Conservation (phyloP, 306 rosid species). For the Senna siamea region DNA sequence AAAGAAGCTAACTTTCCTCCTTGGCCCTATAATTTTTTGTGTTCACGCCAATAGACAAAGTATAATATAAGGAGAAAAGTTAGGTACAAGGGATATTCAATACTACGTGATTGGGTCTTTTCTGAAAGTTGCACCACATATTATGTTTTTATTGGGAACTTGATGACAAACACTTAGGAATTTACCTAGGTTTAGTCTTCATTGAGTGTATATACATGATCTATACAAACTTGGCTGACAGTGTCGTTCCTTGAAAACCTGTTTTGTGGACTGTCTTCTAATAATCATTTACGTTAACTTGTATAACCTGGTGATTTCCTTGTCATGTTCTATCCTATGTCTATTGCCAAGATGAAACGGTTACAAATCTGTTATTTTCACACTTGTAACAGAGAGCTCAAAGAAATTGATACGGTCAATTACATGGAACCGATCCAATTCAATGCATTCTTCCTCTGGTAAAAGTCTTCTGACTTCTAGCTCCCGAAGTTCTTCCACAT, state of each 20-base stretch:
- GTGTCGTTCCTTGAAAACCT: not conserved
- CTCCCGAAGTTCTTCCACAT: slow-evolving; percentile 1
- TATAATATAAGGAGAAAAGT: no score
- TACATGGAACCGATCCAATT: slow-evolving; percentile 15
- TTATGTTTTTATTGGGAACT: no score
- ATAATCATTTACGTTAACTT: no score
- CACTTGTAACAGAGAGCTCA: slow-evolving; percentile 3
- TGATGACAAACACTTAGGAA: no score
- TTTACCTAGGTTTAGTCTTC: no score
- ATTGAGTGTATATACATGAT: no score
- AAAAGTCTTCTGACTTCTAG: not conserved
- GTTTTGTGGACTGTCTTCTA: not conserved
- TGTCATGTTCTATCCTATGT: not conserved
- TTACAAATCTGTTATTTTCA: not conserved
- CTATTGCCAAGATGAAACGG: not conserved
- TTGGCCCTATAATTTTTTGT: not conserved
- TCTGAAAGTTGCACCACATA: not conserved
- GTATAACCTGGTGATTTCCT: not conserved
- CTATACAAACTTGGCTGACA: not conserved
- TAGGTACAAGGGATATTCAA: not conserved
- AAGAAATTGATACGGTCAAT: slow-evolving; percentile 19
- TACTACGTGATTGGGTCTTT: no score
- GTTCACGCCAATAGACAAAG: not conserved
- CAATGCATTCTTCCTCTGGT: slow-evolving; percentile 15
- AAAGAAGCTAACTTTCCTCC: not conserved